Evolutionary conservation across 2,329 filamentous ascomycete species (phyloP), one percentile per base, ranked within the genome.

Genomic region (Claviceps arundinis): DNA sequence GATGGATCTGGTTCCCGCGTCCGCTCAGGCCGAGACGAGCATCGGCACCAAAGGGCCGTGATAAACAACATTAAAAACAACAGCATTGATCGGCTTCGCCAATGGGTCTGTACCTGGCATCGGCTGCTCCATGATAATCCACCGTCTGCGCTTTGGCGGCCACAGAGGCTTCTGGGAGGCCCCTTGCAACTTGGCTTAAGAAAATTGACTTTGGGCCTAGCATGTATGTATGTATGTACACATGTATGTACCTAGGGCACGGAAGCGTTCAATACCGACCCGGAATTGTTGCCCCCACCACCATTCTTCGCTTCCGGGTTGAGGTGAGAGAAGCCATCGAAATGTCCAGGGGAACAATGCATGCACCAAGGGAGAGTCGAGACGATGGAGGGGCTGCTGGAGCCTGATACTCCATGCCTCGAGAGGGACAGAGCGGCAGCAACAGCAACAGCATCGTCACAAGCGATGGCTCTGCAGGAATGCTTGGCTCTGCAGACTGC

Each of bases 141-240:
- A 45, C 34, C 30, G 30, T 46, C 26, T 46, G 42, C 42, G 49
- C 42, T 17, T 38, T 37, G 37, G 24, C 24, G 43, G 50, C 34
- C 11, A 41, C 17, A 4, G 22, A 37, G 37, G 50, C 37, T 37
- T 37, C 37, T 47, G n/a, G 47, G 22, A 47, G 50, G 19, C 41
- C 40, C 42, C 16, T 41, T 30, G 41, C 2, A 24, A 19, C 11
- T 41, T 30, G 41, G 48, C 26, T 16, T 7, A 24, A 26, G 41
- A 37, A 19, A 37, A 50, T 44, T 46, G 49, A 38, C 44, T 47
- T 30, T 30, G n/a, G 14, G 43, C 30, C 50, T 51, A 51, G 42
- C 34, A 51, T 41, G 42, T 37, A n/a, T n/a, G n/a, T n/a, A n/a
- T n/a, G n/a, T n/a, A n/a, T n/a, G n/a, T n/a, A n/a, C n/a, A n/a